phyloP scores from a whole-genome alignment of 805 yeast genomes.

The Candida nonsorbophila region DNA sequence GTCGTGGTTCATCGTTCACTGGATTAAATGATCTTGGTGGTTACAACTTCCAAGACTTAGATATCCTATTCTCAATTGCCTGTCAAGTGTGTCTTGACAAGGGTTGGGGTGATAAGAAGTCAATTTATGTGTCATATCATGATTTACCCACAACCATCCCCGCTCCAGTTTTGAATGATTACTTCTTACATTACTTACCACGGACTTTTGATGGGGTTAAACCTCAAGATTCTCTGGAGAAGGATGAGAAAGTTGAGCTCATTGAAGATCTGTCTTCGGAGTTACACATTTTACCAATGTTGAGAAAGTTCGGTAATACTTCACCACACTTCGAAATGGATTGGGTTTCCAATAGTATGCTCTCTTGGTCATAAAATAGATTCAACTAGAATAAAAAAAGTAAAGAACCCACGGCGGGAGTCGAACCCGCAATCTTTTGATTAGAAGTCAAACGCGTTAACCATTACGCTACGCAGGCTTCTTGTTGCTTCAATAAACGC shows the following conservation, averaged over 20 bases:
- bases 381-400: conserved; percentile 1
- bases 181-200: conserved; percentile 26
- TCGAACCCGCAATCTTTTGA: conserved; percentile 65
- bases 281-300: conserved; percentile 26
- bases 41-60: conserved; percentile 35
- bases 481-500: too few species aligned
- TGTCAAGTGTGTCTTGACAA: conserved; percentile 19
- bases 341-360: conserved; percentile 31
- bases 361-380: conserved; percentile 17
- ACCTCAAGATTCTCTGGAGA: conserved; percentile 6
- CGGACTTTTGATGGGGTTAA: conserved; percentile 10
- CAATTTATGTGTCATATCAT: conserved; percentile 20
- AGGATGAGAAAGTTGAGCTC: conserved; percentile 14
- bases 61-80: conserved; percentile 25
- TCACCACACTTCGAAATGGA: conserved; percentile 26
- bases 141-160: conserved; percentile 32
- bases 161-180: conserved; percentile 30
- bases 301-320: conserved; percentile 23
- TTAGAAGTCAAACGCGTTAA: conserved; percentile 65
- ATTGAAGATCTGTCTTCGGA: conserved; percentile 14
- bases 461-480: conserved; percentile 60
- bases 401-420: conserved; percentile 42
- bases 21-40: conserved; percentile 37
- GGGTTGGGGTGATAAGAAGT: conserved; percentile 4
- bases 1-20: conserved; percentile 32